Conservation (phyloP, 148 eudicot genomes). For the Persicaria maculosa region DNA sequence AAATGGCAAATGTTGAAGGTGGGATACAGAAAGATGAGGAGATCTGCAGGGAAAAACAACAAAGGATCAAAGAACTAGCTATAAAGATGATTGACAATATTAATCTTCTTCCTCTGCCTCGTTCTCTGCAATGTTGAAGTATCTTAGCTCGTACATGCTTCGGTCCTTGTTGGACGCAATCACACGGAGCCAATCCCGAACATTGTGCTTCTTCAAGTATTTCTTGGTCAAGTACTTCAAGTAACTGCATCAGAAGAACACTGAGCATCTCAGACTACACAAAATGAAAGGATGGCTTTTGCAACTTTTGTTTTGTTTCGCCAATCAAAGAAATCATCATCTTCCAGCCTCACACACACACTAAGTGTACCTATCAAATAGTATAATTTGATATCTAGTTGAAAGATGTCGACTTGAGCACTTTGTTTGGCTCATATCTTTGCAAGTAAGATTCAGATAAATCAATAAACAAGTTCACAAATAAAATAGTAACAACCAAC, state of each 20-base stretch:
- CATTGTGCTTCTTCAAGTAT: conserved; percentile 76
- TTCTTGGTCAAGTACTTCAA: conserved; percentile 81
- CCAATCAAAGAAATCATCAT: too few relatives aligned
- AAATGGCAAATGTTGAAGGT: neutral
- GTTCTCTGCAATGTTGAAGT: conserved; percentile 86
- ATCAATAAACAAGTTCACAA: neutral
- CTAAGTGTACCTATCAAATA: too few relatives aligned
- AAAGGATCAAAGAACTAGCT: neutral
- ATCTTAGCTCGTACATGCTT: conserved; percentile 63
- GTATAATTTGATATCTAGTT: too few relatives aligned
- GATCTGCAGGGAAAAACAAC: neutral
- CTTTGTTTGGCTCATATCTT: neutral
- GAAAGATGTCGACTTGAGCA: neutral
- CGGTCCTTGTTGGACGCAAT: conserved; percentile 80
- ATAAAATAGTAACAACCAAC: too few relatives aligned
- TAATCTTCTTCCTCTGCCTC: conserved; percentile 67
- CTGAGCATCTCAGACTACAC: neutral
- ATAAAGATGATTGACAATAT: neutral
- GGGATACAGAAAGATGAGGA: neutral
- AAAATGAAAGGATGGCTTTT: too few relatives aligned
- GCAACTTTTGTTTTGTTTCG: too few relatives aligned
- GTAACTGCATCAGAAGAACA: conserved; percentile 28
- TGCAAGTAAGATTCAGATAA: neutral
- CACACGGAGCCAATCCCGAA: conserved; percentile 79
- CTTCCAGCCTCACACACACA: too few relatives aligned